Evolutionary conservation across 345 rosid species (phyloP), one percentile per base, ranked within the genome.

Genomic region (Melastoma malabathricum): DNA sequence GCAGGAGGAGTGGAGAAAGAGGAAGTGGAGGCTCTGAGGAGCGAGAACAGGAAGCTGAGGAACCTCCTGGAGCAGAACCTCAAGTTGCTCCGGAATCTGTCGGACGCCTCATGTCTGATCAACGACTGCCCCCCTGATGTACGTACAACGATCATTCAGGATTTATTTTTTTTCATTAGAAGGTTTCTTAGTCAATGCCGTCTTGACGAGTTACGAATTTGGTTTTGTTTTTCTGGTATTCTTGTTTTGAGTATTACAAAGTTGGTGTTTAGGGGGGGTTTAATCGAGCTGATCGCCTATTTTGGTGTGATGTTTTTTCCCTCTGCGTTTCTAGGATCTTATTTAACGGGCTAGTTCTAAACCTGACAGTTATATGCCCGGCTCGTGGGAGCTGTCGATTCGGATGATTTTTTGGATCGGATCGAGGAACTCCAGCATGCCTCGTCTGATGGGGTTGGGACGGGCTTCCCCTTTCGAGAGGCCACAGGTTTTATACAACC

Each of bases 51-150:
- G 53, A 78, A 84, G 22, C 69, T 89, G 39, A 77, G 70, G 64
- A 64, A 58, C n/a, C 68, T 79, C 56, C 82, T 89, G 13, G 79
- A 85, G 66, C 67, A 78, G 46, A 85, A 89, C 61, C 74, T 89
- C 16, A 89, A 77, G 48, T 74, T 89, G 47, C 85, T 85, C 13
- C 76, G 64, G 45, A 64, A 78, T 67, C 71, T 89, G 43, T 79
- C 94, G 3, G 86, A 82, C 57, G 69, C 92, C 20, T 80, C 98
- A 57, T 39, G 70, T 56, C 48, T 84, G 18, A 56, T 61, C 6
- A 61, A 72, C 50, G 92, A 80, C 51, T 90, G 81, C 74, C 96
- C 98, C 57, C 78, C 78, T 13, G 81, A 86, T 57, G 97, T 89
- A 73, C 47, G 89, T 68, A 44, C n/a, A 47, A 45, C 47, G 13